phyloP scores from a whole-genome alignment of 179 eudicot genomes.

The Beta corolliflora region DNA sequence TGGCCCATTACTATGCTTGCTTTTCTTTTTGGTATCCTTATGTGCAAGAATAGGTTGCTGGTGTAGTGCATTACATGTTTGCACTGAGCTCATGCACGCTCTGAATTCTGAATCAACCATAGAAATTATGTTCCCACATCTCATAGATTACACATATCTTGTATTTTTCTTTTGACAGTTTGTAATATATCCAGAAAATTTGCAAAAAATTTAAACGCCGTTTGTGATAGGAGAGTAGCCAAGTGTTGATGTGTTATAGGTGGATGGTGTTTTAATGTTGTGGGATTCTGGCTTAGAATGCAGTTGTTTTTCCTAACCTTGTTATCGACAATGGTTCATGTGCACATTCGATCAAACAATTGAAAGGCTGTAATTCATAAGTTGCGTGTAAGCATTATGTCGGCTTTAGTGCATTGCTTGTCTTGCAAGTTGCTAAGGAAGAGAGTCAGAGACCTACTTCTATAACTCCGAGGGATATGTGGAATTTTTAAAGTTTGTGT shows the following conservation, averaged over 20 bases:
- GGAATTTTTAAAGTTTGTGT: conserved; percentile 8
- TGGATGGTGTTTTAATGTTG: background rate
- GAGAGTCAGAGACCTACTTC: no score
- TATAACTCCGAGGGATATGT: background rate
- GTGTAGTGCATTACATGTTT: background rate
- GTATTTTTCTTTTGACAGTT: background rate
- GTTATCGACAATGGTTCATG: background rate
- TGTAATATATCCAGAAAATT: background rate
- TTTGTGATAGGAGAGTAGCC: background rate
- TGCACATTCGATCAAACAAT: background rate
- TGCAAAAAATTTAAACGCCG: background rate
- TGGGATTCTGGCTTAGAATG: background rate
- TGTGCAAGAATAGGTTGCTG: no score
- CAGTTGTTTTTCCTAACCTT: background rate
- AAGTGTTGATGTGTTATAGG: background rate
- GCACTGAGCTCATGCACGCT: background rate
- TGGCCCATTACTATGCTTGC: no score
- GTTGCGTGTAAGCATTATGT: background rate
- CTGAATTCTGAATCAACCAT: background rate
- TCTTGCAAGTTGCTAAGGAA: background rate
- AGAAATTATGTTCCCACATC: no score
- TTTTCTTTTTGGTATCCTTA: no score
- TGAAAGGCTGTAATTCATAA: background rate
- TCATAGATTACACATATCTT: background rate
- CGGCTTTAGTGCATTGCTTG: background rate